Conservation (phyloP, 495 filamentous ascomycete genomes). For the Cetradonia linearis region DNA sequence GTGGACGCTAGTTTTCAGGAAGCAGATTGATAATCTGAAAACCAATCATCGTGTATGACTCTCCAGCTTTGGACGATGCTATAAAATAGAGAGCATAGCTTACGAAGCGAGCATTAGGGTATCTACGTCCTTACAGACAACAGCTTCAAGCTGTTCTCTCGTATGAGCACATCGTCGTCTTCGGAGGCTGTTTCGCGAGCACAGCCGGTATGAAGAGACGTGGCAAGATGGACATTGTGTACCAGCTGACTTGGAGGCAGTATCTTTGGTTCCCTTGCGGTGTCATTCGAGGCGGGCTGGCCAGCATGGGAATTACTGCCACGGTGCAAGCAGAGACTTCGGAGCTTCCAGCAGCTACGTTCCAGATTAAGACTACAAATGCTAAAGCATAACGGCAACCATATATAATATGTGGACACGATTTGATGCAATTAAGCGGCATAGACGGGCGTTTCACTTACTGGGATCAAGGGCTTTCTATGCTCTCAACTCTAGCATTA, state of each 20-base stretch:
- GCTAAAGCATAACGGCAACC: conserved; percentile 5
- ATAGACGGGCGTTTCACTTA: conserved; percentile 3
- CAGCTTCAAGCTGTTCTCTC: conserved; percentile 73
- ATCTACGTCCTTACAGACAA: conserved; percentile 96
- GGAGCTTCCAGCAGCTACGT: conserved; percentile 79
- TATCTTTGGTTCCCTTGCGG: conserved; percentile 90
- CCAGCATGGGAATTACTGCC: conserved; percentile 81
- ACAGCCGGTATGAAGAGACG: conserved; percentile 54
- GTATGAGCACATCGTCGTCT: conserved; percentile 72
- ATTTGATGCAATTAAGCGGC: neutral
- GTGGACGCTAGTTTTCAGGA: conserved; percentile 87
- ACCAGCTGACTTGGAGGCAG: neutral
- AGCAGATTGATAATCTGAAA: conserved; percentile 97
- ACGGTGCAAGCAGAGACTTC: conserved; percentile 80
- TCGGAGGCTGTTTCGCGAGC: conserved; percentile 61
- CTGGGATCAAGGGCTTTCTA: neutral
- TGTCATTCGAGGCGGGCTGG: conserved; percentile 76
- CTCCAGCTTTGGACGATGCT: neutral
- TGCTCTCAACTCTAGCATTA: neutral
- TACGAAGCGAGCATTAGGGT: conserved; percentile 42
- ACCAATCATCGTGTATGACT: conserved; percentile 78
- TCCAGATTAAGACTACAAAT: conserved; percentile 85
- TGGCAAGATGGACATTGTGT: conserved; percentile 2
- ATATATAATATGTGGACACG: neutral
- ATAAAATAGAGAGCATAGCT: neutral